Base-by-base conservation (phyloP, 1,139 yeast genomes). In the Pichia norvegensis region DNA sequence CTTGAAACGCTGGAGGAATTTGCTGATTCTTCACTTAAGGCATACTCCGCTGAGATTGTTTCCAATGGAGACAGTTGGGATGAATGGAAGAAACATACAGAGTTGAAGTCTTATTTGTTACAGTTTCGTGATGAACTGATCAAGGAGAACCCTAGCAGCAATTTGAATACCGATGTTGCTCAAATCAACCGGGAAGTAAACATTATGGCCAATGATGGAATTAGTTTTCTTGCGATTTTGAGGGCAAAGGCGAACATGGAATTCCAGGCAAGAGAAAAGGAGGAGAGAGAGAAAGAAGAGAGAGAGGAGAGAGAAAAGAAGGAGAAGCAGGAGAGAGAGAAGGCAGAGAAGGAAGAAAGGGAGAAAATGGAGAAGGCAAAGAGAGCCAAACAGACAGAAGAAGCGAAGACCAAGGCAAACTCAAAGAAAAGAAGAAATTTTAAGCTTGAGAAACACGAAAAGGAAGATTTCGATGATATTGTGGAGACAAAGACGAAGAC, bases 201-300 rank as follows among this genome's bases (percentile, higher is more conserved):
- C 44, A 68, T 79, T 36, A 63, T 87, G 47, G 67, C 78, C 31
- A 74, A 78, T 50, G 96, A 88, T 60, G 78, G 83, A 47, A 84
- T 81, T 29, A 82, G 81, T 52, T 83, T 79, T 60, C 67, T 86
- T 55, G 78, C 80, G 48, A 74, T 85, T 44, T 70, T 83, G 48
- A 74, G 96, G 58, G 90, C 95, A 14, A 77, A 81, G 61, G 95
- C 95, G 19, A 90, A 88, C 59, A 66, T 85, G 39, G 82, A 83
- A 17, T 83, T 85, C 63, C 96, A 87, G 65, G 67, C 70, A 50
- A 76, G 94, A 54, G 90, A 84, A 61, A 53, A 49, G 39, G 55
- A 48, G 25, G 63, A 56, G 41, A 47, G 52, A 37, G 47, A 45
- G 31, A 21, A 31, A 14, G 21, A n/a, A 16, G 40, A 31, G 33